Conservation (phyloP, 345 rosid genomes). For the Eucalyptus viminalis region DNA sequence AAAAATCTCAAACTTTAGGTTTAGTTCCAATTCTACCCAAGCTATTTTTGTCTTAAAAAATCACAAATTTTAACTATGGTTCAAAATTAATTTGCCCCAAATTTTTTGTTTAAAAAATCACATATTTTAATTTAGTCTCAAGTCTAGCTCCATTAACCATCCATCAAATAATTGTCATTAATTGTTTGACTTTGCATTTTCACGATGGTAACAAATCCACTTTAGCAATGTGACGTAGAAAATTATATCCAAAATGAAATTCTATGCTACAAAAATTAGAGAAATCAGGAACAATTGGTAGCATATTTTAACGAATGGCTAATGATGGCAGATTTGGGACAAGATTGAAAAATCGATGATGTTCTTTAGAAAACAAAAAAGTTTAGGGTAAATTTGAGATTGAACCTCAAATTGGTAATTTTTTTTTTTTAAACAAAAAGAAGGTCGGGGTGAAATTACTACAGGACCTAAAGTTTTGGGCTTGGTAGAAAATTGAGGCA, state of each 20-base stretch:
- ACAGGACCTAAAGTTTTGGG: neutral
- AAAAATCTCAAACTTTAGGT: neutral
- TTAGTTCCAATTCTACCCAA: neutral
- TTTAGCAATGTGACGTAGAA: neutral
- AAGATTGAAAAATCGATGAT: neutral
- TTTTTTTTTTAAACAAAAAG: neutral
- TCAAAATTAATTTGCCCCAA: neutral
- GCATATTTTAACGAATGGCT: neutral
- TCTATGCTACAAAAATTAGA: neutral
- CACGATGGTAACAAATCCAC: neutral
- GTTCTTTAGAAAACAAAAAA: neutral
- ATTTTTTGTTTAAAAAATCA: neutral
- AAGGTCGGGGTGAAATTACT: neutral
- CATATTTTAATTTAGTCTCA: neutral
- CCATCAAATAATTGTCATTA: neutral
- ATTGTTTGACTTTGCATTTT: neutral
- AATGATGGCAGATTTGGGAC: neutral
- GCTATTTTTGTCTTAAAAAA: neutral
- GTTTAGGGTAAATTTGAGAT: neutral
- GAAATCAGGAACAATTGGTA: neutral
- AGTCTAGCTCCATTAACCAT: neutral
- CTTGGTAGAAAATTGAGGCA: neutral
- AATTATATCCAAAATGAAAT: neutral
- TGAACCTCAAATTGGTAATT: neutral
- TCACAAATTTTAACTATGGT: neutral